Base-by-base conservation (phyloP, 495 filamentous ascomycete species). In the Aspergillus wentii region DNA sequence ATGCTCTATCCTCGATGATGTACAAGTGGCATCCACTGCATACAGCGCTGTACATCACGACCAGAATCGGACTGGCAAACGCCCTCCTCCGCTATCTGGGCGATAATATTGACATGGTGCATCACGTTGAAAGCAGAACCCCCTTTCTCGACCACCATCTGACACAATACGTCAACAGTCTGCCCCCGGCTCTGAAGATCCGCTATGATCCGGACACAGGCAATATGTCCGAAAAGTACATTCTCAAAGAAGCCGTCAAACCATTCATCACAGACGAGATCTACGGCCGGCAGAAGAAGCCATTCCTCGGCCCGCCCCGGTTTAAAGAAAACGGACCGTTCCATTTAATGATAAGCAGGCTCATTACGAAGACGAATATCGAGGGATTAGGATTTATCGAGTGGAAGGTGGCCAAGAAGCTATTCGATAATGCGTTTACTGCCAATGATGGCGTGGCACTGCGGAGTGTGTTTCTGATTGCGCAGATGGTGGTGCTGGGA, bases 71-170 rank as follows among this genome's bases (percentile, higher is more conserved):
- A 19, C 44, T 75, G 1, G 39, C 58, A 22, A 72, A 74, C 50
- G 43, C 59, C 16, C 37, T 73, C 10, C 57, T 74, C 5, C 10
- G 11, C 26, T 58, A 45, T 32, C 57, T 72, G 7, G 68, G 68
- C 16, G 70, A 74, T 43, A 59, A 68, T 4, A 62, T 54, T 29
- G 69, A 74, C 35, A 72, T 72, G 68, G 66, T 63, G 8, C 63
- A 74, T 44, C 52, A 48, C 23, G 43, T 72, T 30, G 69, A 74
- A 46, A 65, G 49, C 1, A 49, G 69, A 1, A 55, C 64, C 27
- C 69, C 70, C 2, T 72, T 71, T 36, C 55, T 72, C 8, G 70
- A 74, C 42, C 69, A 72, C 39, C 38, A 57, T 1, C 43, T 74
- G 7, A 58, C 64, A 17, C 64, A 68, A 36, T 71, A 62, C 35